phyloP scores from a whole-genome alignment of 345 rosid genomes.

The Acer negundo region DNA sequence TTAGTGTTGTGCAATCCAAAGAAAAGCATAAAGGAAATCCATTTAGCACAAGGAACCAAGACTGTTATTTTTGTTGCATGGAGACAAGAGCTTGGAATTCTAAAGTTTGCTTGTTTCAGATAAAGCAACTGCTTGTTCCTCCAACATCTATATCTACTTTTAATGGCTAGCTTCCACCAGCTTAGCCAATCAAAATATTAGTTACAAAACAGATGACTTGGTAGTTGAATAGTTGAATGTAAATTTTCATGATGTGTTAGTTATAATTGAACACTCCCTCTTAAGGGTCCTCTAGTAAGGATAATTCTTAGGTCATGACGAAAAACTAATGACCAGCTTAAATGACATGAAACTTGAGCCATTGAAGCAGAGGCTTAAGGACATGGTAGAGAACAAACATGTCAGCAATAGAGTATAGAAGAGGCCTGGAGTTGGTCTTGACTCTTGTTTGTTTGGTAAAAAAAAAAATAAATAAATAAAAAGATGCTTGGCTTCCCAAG shows the following conservation, averaged over 20 bases:
- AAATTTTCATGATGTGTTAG: too few species aligned
- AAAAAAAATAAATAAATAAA: conserved; percentile 32
- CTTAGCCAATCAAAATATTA: too few species aligned
- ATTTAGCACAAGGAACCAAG: conserved; percentile 38
- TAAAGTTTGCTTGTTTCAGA: conserved; percentile 29
- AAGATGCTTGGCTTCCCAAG: conserved; percentile 77
- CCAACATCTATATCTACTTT: conserved; percentile 46
- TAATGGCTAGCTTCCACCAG: conserved; percentile 7
- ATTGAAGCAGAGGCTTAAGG: not conserved
- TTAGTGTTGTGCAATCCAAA: conserved; percentile 31
- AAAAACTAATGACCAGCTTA: too few species aligned
- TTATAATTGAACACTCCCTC: not conserved
- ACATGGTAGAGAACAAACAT: conserved; percentile 13
- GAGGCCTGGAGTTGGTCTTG: conserved; percentile 16
- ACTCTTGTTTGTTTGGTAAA: conserved; percentile 32
- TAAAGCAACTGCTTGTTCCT: conserved; percentile 28
- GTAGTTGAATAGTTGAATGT: too few species aligned
- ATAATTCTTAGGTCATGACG: too few species aligned
- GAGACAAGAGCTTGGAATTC: conserved; percentile 50
- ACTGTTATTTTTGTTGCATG: conserved; percentile 29
- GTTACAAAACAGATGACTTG: too few species aligned
- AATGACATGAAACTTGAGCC: not conserved
- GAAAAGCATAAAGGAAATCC: conserved; percentile 41
- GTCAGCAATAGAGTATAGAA: conserved; percentile 13
- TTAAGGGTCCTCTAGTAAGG: too few species aligned